phyloP scores from a whole-genome alignment of 1,139 yeast genomes.

The Geotrichum fermentans region DNA sequence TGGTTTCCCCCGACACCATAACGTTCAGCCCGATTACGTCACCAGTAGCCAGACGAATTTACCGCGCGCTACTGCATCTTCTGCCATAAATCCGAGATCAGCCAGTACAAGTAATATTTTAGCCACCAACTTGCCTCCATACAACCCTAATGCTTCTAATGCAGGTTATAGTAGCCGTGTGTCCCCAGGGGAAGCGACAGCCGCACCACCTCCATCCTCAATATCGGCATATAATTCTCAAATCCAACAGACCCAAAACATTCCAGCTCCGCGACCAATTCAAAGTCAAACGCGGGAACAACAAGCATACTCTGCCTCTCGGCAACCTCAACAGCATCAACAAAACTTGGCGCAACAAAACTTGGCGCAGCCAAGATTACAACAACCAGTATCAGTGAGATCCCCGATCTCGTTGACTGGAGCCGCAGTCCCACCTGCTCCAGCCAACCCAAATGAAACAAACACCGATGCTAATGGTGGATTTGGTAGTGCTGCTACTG shows the following conservation, averaged over 20 bases:
- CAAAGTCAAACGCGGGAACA: constrained; percentile 8
- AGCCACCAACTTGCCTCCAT: neutral
- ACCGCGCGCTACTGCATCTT: constrained; percentile 19
- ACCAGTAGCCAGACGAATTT: constrained; percentile 8
- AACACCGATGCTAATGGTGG: constrained; percentile 23
- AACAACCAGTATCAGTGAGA: neutral
- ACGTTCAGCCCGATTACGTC: neutral
- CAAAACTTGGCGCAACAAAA: constrained; percentile 23
- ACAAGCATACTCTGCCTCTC: constrained; percentile 10
- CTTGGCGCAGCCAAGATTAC: neutral
- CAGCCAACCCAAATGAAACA: too few species aligned
- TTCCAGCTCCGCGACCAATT: constrained; percentile 1
- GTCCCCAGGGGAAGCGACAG: too few species aligned
- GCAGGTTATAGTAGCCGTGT: too few species aligned
- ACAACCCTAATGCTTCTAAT: too few species aligned
- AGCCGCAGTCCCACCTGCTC: too few species aligned
- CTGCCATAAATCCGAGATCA: constrained; percentile 8
- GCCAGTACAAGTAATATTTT: constrained; percentile 13
- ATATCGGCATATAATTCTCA: constrained; percentile 13
- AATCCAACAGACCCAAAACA: constrained; percentile 6
- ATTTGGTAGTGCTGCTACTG: constrained; percentile 35
- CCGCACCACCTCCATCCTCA: constrained; percentile 18
- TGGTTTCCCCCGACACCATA: constrained; percentile 4
- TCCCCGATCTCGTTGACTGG: too few species aligned
- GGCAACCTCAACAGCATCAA: constrained; percentile 27